phyloP scores from a whole-genome alignment of 345 rosid genomes.

The Eucalyptus sp. region DNA sequence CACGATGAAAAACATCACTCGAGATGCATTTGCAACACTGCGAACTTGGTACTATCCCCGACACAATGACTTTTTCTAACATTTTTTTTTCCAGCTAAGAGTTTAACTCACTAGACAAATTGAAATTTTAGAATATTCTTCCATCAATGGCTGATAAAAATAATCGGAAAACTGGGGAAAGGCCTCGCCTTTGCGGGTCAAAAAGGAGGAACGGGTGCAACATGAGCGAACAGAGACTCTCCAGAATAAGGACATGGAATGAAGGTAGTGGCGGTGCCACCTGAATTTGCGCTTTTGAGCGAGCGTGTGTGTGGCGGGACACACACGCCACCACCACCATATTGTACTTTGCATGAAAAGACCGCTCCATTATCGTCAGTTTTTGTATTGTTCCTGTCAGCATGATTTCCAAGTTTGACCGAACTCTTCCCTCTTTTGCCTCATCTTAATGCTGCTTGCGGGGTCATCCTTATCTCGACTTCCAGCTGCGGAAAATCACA shows the following conservation, averaged over 20 bases:
- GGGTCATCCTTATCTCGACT: neutral
- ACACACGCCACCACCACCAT: neutral
- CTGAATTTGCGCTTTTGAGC: neutral
- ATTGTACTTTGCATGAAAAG: neutral
- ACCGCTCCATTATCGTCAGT: neutral
- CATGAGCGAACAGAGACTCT: neutral
- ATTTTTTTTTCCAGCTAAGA: neutral
- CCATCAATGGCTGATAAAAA: neutral
- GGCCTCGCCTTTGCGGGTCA: neutral
- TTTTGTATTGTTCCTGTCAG: neutral
- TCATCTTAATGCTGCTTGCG: neutral
- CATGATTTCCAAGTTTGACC: neutral
- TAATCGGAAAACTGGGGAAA: neutral
- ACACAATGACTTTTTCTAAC: neutral
- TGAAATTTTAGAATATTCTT: neutral
- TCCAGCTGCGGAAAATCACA: neutral
- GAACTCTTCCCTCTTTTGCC: neutral
- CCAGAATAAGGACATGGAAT: neutral
- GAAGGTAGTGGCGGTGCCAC: neutral
- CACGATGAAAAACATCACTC: neutral
- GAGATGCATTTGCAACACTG: neutral
- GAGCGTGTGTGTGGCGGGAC: neutral
- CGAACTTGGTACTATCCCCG: neutral
- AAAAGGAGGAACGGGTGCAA: neutral
- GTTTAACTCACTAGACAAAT: neutral